Evolutionary conservation across 495 filamentous ascomycete genomes (phyloP).

Genomic region (Neurospora sublineolata): DNA sequence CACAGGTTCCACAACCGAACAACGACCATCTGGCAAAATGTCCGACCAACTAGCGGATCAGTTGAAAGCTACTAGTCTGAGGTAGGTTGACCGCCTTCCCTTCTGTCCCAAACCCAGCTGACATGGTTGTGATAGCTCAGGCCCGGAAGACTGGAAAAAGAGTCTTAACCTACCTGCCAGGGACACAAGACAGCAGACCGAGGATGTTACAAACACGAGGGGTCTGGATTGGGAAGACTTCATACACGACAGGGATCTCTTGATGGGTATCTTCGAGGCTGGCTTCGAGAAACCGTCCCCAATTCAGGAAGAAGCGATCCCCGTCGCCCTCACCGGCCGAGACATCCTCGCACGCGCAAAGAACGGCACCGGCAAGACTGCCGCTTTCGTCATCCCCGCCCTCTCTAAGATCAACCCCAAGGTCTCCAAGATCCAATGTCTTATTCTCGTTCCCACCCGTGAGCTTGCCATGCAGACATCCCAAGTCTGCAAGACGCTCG

Average conservation of each 20-base stretch:
- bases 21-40: constrained; percentile 20
- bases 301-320: constrained; percentile 98
- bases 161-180: constrained; percentile 66
- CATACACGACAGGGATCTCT: constrained; percentile 78
- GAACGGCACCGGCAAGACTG: constrained; percentile 97
- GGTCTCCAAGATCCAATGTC: constrained; percentile 83
- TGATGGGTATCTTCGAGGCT: constrained; percentile 99
- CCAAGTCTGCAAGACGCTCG: constrained; percentile 95
- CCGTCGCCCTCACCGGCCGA: constrained; percentile 85
- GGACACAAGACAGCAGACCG: constrained; percentile 84
- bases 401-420: constrained; percentile 94
- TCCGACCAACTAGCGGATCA: constrained; percentile 51
- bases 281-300: constrained; percentile 98
- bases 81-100: constrained; percentile 33
- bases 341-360: constrained; percentile 96
- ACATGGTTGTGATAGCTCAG: constrained; percentile 34
- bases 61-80: constrained; percentile 59
- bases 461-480: constrained; percentile 98
- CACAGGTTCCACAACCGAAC: neutral
- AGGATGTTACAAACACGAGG: constrained; percentile 98
- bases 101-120: constrained; percentile 9
- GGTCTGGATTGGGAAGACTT: constrained; percentile 97
- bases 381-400: constrained; percentile 92
- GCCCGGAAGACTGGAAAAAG: constrained; percentile 65
- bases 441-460: constrained; percentile 92